Evolutionary conservation across 1,139 yeast genomes (phyloP), one percentile per base, ranked within the genome.

Genomic region (Saccharomycopsis phalli): DNA sequence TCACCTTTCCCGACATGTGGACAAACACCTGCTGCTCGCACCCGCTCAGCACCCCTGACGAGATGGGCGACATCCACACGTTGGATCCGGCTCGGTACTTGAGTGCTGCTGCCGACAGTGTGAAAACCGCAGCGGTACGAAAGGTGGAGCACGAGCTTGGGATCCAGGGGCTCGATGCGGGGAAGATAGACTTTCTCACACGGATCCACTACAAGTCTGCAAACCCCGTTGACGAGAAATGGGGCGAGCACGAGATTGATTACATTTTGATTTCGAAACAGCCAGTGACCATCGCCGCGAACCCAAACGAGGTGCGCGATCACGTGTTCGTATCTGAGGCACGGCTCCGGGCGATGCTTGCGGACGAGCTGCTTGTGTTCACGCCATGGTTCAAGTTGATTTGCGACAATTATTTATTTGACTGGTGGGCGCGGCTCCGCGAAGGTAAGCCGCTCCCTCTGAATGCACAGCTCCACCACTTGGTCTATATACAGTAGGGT

Each of bases 191-290:
- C 46, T 91, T 79, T 60, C 68, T 91, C 56, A 91, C 96, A 25
- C 76, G 98, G 64, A 91, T 91, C 52, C 98, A 91, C 63, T 91
- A 91, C 63, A 81, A 78, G 66, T 86, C 95, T 6, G 91, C 95
- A 28, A 73, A 81, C 51, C 66, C 57, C 33, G 73, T 73, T 46
- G 69, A 70, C 50, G 87, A 84, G 21, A 72, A 76, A 45, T 91
- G 98, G 98, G 98, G 97, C 38, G 98, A 91, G 59, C 98, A 91
- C 57, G 98, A 91, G 62, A 82, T 91, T 50, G 99, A 91, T 61
- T 91, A 91, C 61, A 93, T 91, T 51, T 69, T 93, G 55, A 78
- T 91, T 48, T 77, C 82, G 53, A 74, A 70, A 55, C 77, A 87
- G 34, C 61, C 61, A 33, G 61, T 74, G 31, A 57, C 62, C 29